These are phyloP conservation scores for Harrya chromipes DNA, from an alignment of 768 basidiomycete species.

Conservation along the genomic window DNA sequence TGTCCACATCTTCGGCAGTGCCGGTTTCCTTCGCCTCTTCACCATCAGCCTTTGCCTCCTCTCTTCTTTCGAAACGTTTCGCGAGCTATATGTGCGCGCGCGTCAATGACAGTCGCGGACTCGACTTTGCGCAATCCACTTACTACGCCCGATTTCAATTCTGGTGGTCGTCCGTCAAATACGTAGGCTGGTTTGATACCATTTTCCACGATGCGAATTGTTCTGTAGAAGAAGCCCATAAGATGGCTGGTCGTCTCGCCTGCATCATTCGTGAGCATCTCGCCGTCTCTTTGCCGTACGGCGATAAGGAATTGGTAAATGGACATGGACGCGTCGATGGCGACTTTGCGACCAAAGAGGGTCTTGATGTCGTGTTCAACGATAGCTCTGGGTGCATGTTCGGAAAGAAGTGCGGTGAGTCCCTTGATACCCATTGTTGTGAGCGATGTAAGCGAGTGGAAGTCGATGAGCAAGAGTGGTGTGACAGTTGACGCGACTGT, in stretches of 20 bases:
- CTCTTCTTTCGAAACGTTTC: constrained; percentile 88
- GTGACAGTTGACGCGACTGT: constrained; percentile 20
- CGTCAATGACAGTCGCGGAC: not conserved
- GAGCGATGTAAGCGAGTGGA: not conserved
- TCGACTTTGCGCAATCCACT: constrained; percentile 32
- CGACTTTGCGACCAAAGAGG: constrained; percentile 96
- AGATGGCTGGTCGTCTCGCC: constrained; percentile 98
- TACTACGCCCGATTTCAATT: constrained; percentile 95
- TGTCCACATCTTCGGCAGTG: constrained; percentile 91
- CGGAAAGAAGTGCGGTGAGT: constrained; percentile 81
- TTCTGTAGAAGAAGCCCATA: constrained; percentile 98
- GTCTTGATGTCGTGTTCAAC: constrained; percentile 94
- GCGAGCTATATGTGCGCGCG: constrained; percentile 59
- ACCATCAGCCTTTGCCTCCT: constrained; percentile 91
- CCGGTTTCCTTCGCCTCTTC: constrained; percentile 97
- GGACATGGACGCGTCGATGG: constrained; percentile 97
- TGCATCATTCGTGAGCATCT: constrained; percentile 94
- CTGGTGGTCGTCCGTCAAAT: constrained; percentile 98
- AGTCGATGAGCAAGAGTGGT: not conserved
- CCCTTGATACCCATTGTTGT: constrained; percentile 89
- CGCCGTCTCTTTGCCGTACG: constrained; percentile 93
- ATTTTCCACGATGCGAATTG: constrained; percentile 96
- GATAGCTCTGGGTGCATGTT: constrained; percentile 87
- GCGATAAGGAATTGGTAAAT: constrained; percentile 99
- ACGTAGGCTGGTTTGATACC: constrained; percentile 98